Conservation (phyloP, 2,329 filamentous ascomycete species). For the Arthrobotrys pseudoclavata region DNA sequence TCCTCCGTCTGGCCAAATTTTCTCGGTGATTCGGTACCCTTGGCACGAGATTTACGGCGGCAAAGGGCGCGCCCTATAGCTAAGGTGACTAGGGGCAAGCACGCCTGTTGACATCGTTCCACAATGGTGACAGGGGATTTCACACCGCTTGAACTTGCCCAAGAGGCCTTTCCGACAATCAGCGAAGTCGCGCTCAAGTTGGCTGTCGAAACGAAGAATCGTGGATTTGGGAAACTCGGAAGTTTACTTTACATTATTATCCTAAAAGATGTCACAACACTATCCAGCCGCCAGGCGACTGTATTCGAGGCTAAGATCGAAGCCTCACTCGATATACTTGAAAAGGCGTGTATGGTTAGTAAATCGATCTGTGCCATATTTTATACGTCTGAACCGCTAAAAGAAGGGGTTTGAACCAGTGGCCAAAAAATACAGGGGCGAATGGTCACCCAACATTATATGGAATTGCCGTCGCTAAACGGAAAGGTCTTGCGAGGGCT, state of each 20-base stretch:
- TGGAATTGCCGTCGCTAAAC: neutral
- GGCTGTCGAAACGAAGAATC: conserved; percentile 37
- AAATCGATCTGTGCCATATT: neutral
- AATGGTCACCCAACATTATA: conserved; percentile 29
- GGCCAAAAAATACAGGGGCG: conserved; percentile 27
- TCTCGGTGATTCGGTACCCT: neutral
- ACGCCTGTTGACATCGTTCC: neutral
- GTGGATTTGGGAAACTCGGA: conserved; percentile 44
- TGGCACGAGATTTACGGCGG: neutral
- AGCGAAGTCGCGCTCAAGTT: conserved; percentile 29
- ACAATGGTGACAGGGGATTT: conserved; percentile 20
- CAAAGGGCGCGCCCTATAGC: neutral
- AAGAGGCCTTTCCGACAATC: conserved; percentile 41
- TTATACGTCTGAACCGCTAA: neutral
- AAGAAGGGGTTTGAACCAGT: neutral
- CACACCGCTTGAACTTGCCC: conserved; percentile 39
- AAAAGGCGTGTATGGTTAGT: conserved; percentile 49
- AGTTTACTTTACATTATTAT: conserved; percentile 17
- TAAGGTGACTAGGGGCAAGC: neutral
- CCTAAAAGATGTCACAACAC: conserved; percentile 36
- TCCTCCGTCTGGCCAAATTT: neutral
- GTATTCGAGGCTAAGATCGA: conserved; percentile 40
- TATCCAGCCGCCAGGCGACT: conserved; percentile 30
- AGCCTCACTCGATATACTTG: conserved; percentile 21
- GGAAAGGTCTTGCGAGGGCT: conserved; percentile 4